Evolutionary conservation across 768 basidiomycete species (phyloP), one percentile per base, ranked within the genome.

Genomic region (Kwoniella shandongensis): DNA sequence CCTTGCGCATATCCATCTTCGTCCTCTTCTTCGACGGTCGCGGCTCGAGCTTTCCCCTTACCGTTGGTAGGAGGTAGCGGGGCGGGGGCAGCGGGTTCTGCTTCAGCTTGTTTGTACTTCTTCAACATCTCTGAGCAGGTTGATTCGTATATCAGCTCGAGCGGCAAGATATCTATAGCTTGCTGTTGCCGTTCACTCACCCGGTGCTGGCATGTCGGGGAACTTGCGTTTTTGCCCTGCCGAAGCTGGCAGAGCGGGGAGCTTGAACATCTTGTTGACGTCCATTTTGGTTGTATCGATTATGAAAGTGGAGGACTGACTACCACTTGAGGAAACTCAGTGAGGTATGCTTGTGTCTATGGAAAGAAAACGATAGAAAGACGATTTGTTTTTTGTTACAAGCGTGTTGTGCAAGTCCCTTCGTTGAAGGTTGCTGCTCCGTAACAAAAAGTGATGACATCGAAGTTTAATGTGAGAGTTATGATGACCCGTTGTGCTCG

Each of bases 1-100:
- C 67, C 76, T 26, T 76, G 78, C 17, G 79, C 80, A 35, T 82
- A 82, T 2, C 67, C 67, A 32, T 84, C 84, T 20, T 81, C 83
- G 40, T 73, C 74, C 27, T 70, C 67, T 29, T 79, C 82, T 47
- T 91, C 88, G 13, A 88, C 82, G 40, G 45, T 64, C 32, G 47
- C 63, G 44, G 55, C 59, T 46, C 38, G 53, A 18, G 23, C 56
- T 57, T 49, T 65, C 10, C 68, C 69, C 17, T 60, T 65, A 3
- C 66, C 70, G 25, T 68, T 67, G 17, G 47, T 50, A 4, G 44
- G 47, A 6, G 41, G 40, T 8, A 40, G 29, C n/a, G 40, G 54
- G 7, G 32, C 42, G 18, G 38, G 26, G 15, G 38, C 13, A 7
- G 20, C 29, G 10, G 48, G 40, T 35, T 65, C 68, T 13, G 42